phyloP scores from a whole-genome alignment of 805 yeast species.

The Zygosaccharomyces kombuchaensis region DNA sequence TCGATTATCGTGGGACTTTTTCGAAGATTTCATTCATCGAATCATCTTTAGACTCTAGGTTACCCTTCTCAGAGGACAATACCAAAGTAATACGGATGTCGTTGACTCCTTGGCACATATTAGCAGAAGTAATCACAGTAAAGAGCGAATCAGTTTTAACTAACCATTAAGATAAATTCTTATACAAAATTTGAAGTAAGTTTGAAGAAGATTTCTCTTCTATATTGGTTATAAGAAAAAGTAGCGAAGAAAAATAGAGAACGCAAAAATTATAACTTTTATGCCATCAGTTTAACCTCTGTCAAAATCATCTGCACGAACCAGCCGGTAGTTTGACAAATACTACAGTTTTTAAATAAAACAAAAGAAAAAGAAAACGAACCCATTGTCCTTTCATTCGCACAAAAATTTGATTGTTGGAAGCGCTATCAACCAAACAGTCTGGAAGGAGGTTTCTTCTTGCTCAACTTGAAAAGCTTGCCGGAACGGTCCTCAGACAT shows the following conservation, averaged over 20 bases:
- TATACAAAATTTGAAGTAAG: not conserved
- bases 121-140: too few relatives aligned
- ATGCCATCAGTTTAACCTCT: not conserved
- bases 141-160: too few relatives aligned
- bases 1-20: not conserved
- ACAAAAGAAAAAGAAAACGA: not conserved
- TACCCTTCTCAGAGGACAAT: not conserved
- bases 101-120: too few relatives aligned
- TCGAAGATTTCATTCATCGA: too few relatives aligned
- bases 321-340: slow-evolving; percentile 5
- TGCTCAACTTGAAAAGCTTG: slow-evolving; percentile 12
- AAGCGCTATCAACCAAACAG: slow-evolving; percentile 4
- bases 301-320: not conserved
- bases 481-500: slow-evolving; percentile 8
- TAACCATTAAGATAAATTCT: not conserved
- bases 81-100: not conserved
- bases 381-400: not conserved
- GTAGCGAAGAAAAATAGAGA: not conserved
- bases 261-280: not conserved
- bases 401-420: not conserved
- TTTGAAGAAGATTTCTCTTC: not conserved
- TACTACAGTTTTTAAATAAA: not conserved
- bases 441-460: slow-evolving; percentile 14
- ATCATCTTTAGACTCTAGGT: not conserved
- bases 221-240: too few relatives aligned